Percentiles rank a stretch among this genome's conserved stretches.
Conservation (phyloP, 768 basidiomycete species). For the Tephrocybe rancida region DNA sequence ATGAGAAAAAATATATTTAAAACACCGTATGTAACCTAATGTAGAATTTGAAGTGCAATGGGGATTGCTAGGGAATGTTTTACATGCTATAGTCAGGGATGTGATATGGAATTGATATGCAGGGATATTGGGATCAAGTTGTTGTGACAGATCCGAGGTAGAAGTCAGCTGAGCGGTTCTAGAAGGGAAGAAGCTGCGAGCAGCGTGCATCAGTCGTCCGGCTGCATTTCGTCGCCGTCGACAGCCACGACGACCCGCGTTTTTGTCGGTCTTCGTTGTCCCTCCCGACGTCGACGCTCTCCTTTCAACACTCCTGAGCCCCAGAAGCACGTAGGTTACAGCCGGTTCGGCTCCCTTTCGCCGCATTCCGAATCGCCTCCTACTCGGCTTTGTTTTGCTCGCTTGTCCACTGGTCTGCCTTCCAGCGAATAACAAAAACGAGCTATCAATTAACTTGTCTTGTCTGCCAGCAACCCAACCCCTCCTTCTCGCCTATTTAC, state of each 20-base stretch:
- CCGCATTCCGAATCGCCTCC: conserved; percentile 15
- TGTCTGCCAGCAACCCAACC: conserved; percentile 13
- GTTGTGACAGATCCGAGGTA: conserved; percentile 26
- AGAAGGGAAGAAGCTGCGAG: conserved; percentile 10
- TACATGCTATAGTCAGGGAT: conserved; percentile 12
- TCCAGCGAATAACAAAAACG: conserved; percentile 10
- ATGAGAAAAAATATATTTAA: conserved; percentile 3
- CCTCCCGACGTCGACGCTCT: not conserved
- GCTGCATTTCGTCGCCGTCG: conserved; percentile 16
- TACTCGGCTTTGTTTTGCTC: conserved; percentile 23
- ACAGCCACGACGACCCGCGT: conserved; percentile 16
- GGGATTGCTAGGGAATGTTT: conserved; percentile 8
- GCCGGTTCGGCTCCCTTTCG: conserved; percentile 13
- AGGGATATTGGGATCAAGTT: conserved; percentile 15
- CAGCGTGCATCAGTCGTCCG: conserved; percentile 17
- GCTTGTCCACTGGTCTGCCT: conserved; percentile 10
- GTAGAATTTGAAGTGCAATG: conserved; percentile 12
- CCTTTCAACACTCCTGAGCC: not conserved
- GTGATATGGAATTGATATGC: too few relatives aligned
- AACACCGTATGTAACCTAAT: conserved; percentile 16
- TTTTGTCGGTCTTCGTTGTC: conserved; percentile 8
- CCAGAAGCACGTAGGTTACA: not conserved
- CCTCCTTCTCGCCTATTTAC: conserved; percentile 23
- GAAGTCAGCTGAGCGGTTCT: conserved; percentile 22
- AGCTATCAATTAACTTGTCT: too few relatives aligned